Conservation (phyloP, 2,329 filamentous ascomycete genomes). For the Xylaria sp. region DNA sequence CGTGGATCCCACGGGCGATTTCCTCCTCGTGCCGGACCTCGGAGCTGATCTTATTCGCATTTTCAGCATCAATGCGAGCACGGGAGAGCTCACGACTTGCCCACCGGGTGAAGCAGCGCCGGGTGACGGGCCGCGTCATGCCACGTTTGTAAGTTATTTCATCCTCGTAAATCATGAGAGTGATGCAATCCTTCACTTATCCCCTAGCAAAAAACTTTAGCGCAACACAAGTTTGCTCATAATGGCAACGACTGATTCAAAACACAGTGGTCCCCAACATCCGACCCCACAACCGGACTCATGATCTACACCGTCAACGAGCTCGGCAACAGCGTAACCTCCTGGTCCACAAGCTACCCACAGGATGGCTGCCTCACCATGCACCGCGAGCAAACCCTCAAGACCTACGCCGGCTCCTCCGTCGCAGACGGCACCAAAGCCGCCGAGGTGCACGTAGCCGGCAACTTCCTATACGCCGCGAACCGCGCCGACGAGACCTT, state of each 20-base stretch:
- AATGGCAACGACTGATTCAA: not conserved
- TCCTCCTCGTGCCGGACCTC: constrained; percentile 47
- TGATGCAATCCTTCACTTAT: too few species aligned
- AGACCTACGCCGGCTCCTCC: constrained; percentile 42
- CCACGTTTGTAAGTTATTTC: constrained; percentile 35
- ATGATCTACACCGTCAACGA: constrained; percentile 43
- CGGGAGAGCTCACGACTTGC: constrained; percentile 43
- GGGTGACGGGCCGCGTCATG: constrained; percentile 51
- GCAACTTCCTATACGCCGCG: constrained; percentile 53
- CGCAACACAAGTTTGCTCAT: too few species aligned
- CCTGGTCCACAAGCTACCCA: constrained; percentile 46
- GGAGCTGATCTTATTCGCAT: constrained; percentile 51
- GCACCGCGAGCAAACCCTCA: constrained; percentile 40
- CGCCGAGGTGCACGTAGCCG: constrained; percentile 49
- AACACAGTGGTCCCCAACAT: constrained; percentile 34
- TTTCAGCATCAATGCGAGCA: constrained; percentile 43
- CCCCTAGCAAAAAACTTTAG: too few species aligned
- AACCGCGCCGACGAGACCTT: constrained; percentile 60
- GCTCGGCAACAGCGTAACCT: constrained; percentile 45
- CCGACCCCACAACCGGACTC: constrained; percentile 26
- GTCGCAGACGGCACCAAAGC: constrained; percentile 45
- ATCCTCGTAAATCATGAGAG: not conserved
- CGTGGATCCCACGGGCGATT: constrained; percentile 44
- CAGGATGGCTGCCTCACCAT: constrained; percentile 47
- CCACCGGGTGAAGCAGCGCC: constrained; percentile 37